Evolutionary conservation across 768 basidiomycete genomes (phyloP).

Genomic region (Hericium rajendrae): DNA sequence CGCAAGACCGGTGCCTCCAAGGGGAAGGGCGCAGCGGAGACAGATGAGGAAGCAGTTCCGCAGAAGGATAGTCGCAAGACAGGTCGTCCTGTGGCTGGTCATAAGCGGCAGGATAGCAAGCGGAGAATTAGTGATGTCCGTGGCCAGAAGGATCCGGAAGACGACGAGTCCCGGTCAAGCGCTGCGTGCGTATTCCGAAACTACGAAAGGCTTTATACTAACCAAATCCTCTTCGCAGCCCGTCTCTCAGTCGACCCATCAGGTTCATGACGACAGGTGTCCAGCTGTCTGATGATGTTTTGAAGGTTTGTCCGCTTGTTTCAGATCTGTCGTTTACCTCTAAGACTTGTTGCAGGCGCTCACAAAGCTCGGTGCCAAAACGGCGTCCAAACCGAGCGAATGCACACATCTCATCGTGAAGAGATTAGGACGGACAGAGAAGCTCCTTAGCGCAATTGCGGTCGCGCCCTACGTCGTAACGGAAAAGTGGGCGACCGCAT

Average conservation of each 20-base stretch:
- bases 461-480: constrained; percentile 52
- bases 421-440: constrained; percentile 72
- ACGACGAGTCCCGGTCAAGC: not conserved
- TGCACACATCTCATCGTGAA: constrained; percentile 75
- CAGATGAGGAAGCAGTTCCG: not conserved
- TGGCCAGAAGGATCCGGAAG: not conserved
- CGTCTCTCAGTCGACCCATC: constrained; percentile 21
- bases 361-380: constrained; percentile 53
- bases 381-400: constrained; percentile 48
- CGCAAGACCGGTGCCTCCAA: constrained; percentile 8
- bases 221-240: not conserved
- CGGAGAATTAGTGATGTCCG: not conserved
- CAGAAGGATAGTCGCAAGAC: not conserved
- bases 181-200: not conserved
- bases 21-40: constrained; percentile 22
- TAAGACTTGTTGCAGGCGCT: constrained; percentile 35
- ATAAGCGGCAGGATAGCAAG: not conserved
- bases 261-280: constrained; percentile 65
- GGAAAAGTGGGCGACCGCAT: constrained; percentile 59
- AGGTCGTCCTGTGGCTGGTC: not conserved
- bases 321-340: not conserved
- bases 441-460: constrained; percentile 74
- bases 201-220: not conserved
- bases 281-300: constrained; percentile 41
- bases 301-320: constrained; percentile 37